Evolutionary conservation across 2,329 filamentous ascomycete species (phyloP).

Genomic region (Epichloe sibirici): DNA sequence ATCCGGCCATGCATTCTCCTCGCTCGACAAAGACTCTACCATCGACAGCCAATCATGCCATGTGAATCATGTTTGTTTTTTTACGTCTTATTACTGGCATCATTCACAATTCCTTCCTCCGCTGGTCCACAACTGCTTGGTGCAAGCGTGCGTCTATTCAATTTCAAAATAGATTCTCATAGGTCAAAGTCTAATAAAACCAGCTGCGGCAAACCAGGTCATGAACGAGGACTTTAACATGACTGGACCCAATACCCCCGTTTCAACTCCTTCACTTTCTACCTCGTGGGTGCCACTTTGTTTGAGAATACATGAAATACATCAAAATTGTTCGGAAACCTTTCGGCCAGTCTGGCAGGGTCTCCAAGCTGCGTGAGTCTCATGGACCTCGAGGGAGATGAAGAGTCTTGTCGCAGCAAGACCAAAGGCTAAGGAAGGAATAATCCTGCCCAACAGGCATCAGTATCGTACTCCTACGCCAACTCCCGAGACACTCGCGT

Average conservation of each 20-base stretch:
- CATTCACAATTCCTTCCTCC: no score
- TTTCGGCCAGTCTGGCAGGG: neutral
- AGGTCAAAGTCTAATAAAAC: neutral
- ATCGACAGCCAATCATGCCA: neutral
- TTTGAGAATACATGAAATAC: neutral
- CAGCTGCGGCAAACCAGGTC: neutral
- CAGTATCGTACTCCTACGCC: slow-evolving; percentile 1
- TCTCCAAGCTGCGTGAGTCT: neutral
- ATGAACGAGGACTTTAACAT: no score
- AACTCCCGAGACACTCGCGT: neutral
- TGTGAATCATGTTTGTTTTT: no score
- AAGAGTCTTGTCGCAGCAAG: neutral
- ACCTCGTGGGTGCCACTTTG: neutral
- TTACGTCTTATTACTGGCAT: no score
- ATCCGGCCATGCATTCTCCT: no score
- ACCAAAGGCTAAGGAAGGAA: neutral
- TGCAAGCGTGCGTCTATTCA: no score
- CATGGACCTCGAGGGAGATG: neutral
- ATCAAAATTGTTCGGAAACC: neutral
- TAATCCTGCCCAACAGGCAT: neutral
- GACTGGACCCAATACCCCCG: no score
- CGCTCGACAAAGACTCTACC: no score
- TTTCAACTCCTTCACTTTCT: neutral
- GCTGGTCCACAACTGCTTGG: no score
- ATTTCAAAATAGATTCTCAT: neutral